Evolutionary conservation across 176 grass and related monocot genomes (phyloP).

Genomic region (Aegilops bicornis): DNA sequence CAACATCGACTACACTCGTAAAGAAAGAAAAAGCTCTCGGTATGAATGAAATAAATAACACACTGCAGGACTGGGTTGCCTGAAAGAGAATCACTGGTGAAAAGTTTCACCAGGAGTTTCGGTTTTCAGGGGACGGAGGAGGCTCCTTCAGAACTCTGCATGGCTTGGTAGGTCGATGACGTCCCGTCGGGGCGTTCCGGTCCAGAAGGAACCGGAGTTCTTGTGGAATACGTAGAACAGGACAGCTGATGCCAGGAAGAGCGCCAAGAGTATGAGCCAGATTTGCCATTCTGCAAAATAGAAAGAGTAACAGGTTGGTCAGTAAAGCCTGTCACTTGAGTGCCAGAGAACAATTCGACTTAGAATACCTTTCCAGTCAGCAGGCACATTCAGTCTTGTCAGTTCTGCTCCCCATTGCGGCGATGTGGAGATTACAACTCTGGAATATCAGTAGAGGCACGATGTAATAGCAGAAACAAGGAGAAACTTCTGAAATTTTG

Average conservation of each 20-base stretch:
- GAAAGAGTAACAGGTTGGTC: not conserved
- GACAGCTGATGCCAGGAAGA: slow-evolving; percentile 62
- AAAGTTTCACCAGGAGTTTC: slow-evolving; percentile 49
- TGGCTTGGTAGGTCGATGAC: slow-evolving; percentile 44
- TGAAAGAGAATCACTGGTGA: not conserved
- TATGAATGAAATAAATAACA: slow-evolving; percentile 1
- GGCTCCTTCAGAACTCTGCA: slow-evolving; percentile 54
- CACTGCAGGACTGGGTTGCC: not conserved
- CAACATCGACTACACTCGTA: not conserved
- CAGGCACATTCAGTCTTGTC: slow-evolving; percentile 79
- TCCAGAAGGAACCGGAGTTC: slow-evolving; percentile 74
- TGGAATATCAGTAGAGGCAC: slow-evolving; percentile 32
- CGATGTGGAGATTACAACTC: slow-evolving; percentile 77
- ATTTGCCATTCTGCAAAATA: slow-evolving; percentile 82
- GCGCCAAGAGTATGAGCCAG: slow-evolving; percentile 57
- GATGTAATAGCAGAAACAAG: not conserved
- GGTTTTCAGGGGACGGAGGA: slow-evolving; percentile 46
- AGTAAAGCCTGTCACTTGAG: not conserved
- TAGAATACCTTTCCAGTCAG: slow-evolving; percentile 87
- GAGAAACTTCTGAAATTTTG: not conserved
- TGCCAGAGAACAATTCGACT: slow-evolving; percentile 16
- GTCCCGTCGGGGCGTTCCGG: slow-evolving; percentile 51
- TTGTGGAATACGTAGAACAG: slow-evolving; percentile 68
- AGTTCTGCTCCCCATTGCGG: slow-evolving; percentile 71
- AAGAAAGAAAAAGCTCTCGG: not conserved